These are phyloP conservation scores for Plicaturopsis crispa DNA, from an alignment of 768 basidiomycete species.

Conservation along the genomic window DNA sequence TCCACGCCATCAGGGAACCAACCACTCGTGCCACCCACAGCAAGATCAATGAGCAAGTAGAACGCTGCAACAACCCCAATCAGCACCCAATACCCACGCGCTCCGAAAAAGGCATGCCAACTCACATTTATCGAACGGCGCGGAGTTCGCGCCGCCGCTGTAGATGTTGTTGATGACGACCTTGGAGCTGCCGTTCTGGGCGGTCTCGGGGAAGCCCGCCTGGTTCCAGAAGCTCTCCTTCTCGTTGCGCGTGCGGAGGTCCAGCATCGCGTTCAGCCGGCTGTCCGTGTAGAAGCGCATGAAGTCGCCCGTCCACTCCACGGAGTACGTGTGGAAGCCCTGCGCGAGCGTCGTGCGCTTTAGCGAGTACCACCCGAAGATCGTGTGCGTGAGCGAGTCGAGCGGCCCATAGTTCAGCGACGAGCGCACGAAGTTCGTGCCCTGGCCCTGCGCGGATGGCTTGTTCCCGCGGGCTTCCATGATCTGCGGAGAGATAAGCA, in stretches of 20 bases:
- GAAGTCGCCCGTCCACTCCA: conserved; percentile 80
- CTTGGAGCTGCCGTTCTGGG: conserved; percentile 28
- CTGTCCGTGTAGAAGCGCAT: conserved; percentile 79
- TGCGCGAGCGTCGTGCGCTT: conserved; percentile 58
- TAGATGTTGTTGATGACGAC: conserved; percentile 69
- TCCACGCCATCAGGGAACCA: conserved; percentile 88
- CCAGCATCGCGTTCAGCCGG: conserved; percentile 67
- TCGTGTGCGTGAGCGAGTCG: conserved; percentile 37
- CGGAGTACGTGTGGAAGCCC: conserved; percentile 66
- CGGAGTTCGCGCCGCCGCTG: conserved; percentile 62
- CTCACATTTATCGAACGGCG: conserved; percentile 81
- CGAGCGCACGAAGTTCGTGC: conserved; percentile 43
- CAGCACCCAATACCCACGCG: not conserved
- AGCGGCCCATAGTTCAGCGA: conserved; percentile 66
- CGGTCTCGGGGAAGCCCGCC: too few relatives aligned
- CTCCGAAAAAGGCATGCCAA: conserved; percentile 6
- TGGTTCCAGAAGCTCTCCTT: too few relatives aligned
- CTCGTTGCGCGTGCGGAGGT: too few relatives aligned
- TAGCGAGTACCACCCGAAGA: conserved; percentile 73
- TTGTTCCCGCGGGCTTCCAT: too few relatives aligned
- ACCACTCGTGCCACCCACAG: conserved; percentile 76
- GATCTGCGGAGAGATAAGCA: conserved; percentile 2
- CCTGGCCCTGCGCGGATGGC: too few relatives aligned
- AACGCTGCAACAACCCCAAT: conserved; percentile 39
- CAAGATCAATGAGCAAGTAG: conserved; percentile 76